Conservation (phyloP, 2,329 filamentous ascomycete genomes). For the Sclerotinia glacialis region DNA sequence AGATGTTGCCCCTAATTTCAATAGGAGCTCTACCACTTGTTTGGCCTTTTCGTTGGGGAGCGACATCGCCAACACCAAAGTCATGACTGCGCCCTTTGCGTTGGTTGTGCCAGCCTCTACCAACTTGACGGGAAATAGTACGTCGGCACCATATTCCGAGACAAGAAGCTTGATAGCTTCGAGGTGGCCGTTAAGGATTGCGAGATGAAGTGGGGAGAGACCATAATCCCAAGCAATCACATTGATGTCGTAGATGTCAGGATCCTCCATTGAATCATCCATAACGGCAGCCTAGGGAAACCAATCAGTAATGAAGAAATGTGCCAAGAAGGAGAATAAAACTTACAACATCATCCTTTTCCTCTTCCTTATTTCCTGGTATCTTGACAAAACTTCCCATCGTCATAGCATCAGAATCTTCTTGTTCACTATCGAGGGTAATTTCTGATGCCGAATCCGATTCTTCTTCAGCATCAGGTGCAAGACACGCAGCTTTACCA, state of each 20-base stretch:
- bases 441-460: slow-evolving; percentile 41
- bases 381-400: slow-evolving; percentile 77
- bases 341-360: slow-evolving; percentile 43
- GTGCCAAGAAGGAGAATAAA: slow-evolving; percentile 37
- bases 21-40: slow-evolving; percentile 61
- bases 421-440: slow-evolving; percentile 33
- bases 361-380: slow-evolving; percentile 47
- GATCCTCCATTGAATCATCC: slow-evolving; percentile 62
- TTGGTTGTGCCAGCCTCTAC: slow-evolving; percentile 38
- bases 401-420: slow-evolving; percentile 47
- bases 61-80: slow-evolving; percentile 63
- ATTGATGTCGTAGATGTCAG: slow-evolving; percentile 78
- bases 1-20: slow-evolving; percentile 68
- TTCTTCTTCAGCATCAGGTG: slow-evolving; percentile 40
- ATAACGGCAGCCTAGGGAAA: slow-evolving; percentile 45
- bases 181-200: slow-evolving; percentile 69
- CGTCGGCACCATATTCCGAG: slow-evolving; percentile 72
- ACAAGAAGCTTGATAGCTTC: slow-evolving; percentile 68
- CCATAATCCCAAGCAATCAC: slow-evolving; percentile 76
- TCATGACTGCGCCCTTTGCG: slow-evolving; percentile 61
- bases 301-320: slow-evolving; percentile 40
- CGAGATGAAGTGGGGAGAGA: slow-evolving; percentile 72
- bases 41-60: slow-evolving; percentile 62
- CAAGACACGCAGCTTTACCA: slow-evolving; percentile 32
- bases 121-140: slow-evolving; percentile 68